phyloP scores from a whole-genome alignment of 169 alveolate genomes.

The Plasmodium knowlesi region DNA sequence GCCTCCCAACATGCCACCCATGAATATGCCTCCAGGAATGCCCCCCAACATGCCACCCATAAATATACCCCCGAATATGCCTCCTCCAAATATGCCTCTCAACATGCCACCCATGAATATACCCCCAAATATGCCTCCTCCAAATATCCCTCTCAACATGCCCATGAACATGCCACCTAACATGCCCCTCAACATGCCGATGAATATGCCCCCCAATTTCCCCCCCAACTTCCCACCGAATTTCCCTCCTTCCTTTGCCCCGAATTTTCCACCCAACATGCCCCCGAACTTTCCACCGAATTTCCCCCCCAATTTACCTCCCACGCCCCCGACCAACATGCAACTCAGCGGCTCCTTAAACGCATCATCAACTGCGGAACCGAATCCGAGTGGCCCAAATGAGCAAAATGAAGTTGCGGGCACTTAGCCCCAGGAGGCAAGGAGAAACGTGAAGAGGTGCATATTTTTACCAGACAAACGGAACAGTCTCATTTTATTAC shows the following conservation, averaged over 20 bases:
- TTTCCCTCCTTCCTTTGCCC: neutral
- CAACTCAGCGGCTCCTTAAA: neutral
- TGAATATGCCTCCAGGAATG: constrained; percentile 13
- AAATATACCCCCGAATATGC: constrained; percentile 14
- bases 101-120: constrained; percentile 76
- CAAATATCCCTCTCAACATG: constrained; percentile 29
- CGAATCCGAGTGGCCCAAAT: neutral
- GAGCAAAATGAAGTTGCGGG: neutral
- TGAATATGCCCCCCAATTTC: constrained; percentile 22
- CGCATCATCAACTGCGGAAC: constrained; percentile 9
- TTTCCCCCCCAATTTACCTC: neutral
- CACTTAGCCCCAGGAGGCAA: neutral
- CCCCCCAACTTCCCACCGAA: neutral
- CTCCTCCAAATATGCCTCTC: constrained; percentile 50
- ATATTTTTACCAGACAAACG: neutral
- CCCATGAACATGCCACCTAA: constrained; percentile 27
- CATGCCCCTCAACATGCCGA: constrained; percentile 70
- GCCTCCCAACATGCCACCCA: constrained; percentile 73
- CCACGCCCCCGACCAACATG: neutral
- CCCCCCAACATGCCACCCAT: constrained; percentile 80
- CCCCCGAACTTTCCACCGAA: constrained; percentile 9
- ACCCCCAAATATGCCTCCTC: constrained; percentile 35
- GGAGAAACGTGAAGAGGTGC: neutral
- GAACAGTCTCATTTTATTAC: neutral
- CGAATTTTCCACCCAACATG: constrained; percentile 37